A percentile compares a stretch with the other conserved stretches of the same genome.
Conservation (phyloP, 2,329 filamentous ascomycete species). For the Hymenoscyphus scutula region DNA sequence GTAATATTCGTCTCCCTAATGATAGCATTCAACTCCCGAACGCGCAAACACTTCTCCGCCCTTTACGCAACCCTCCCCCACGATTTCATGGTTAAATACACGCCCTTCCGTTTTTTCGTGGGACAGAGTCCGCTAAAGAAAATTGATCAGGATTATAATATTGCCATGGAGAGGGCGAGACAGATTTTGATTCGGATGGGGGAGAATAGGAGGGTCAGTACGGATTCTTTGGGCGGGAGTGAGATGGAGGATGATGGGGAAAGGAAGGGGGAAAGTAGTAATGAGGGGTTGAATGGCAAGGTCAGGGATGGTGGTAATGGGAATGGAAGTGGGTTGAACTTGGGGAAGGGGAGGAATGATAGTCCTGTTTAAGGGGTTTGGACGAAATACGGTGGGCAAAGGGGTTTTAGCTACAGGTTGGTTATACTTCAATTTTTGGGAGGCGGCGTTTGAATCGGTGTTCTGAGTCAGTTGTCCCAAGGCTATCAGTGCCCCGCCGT, state of each 20-base stretch:
- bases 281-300: neutral
- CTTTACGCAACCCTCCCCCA: constrained; percentile 24
- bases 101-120: neutral
- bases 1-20: neutral
- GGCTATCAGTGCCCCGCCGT: no score
- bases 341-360: neutral
- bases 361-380: neutral
- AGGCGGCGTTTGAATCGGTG: no score
- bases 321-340: neutral
- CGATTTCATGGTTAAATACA: neutral
- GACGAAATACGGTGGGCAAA: no score
- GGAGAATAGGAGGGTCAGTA: neutral
- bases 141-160: neutral
- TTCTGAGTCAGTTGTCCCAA: no score
- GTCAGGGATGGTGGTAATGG: no score
- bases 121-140: neutral
- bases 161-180: neutral
- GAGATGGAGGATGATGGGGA: neutral
- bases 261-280: no score
- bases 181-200: neutral
- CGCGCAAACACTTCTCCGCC: neutral
- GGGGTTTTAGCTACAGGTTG: no score
- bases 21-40: neutral
- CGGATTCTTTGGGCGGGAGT: neutral
- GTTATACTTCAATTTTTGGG: no score